Conservation (phyloP, 495 filamentous ascomycete species). For the Neurospora sp. region DNA sequence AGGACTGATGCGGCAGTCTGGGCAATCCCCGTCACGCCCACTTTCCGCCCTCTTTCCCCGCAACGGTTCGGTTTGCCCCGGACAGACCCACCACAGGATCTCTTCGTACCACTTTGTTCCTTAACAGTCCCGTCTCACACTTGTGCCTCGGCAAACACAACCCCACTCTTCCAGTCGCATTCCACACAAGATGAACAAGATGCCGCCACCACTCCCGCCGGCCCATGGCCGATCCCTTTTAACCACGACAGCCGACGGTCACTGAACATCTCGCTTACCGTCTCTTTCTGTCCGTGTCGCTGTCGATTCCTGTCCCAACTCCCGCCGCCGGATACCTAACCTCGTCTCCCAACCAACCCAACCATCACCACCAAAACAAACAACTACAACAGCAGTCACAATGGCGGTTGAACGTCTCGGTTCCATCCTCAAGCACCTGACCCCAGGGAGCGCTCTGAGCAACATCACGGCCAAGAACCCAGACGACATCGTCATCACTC, state of each 20-base stretch:
- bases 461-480: slow-evolving; percentile 82
- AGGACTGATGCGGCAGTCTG: background rate
- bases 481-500: slow-evolving; percentile 91
- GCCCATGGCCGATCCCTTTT: background rate
- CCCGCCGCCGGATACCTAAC: background rate
- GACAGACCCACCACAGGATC: background rate
- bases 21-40: background rate
- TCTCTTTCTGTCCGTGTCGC: background rate
- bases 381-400: slow-evolving; percentile 15
- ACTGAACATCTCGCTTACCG: background rate
- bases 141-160: slow-evolving; percentile 16
- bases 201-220: background rate
- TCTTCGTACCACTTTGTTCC: background rate
- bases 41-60: background rate
- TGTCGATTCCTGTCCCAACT: background rate
- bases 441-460: slow-evolving; percentile 54
- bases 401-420: slow-evolving; percentile 84
- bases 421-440: slow-evolving; percentile 80
- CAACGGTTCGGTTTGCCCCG: background rate
- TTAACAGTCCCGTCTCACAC: background rate
- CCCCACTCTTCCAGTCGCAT: slow-evolving; percentile 7
- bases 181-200: background rate
- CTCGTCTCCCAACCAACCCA: background rate
- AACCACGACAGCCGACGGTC: background rate
- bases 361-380: background rate